A percentile compares a stretch with the other conserved stretches of the same genome.
Conservation (phyloP, 345 rosid species). For the Noccaea caerulescens region DNA sequence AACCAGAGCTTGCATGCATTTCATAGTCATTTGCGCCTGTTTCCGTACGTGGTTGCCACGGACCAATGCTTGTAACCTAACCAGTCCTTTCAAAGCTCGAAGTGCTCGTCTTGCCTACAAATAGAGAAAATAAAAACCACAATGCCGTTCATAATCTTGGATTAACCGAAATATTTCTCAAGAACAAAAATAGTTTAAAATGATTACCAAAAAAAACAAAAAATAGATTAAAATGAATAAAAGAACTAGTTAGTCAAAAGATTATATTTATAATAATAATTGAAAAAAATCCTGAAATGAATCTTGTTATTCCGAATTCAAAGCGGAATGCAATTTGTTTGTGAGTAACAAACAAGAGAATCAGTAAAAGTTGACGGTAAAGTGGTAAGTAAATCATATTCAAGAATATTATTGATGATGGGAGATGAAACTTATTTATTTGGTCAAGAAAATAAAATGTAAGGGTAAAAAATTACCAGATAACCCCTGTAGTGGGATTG, state of each 20-base stretch:
- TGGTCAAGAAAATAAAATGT: neutral
- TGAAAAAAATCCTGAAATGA: neutral
- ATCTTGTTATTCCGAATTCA: neutral
- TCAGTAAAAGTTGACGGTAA: neutral
- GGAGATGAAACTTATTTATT: neutral
- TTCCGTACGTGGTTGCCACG: conserved; percentile 94
- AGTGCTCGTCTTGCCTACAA: conserved; percentile 89
- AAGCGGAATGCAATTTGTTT: neutral
- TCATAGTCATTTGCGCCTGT: conserved; percentile 97
- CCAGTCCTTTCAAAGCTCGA: conserved; percentile 89
- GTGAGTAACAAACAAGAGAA: neutral
- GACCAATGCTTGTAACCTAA: conserved; percentile 91
- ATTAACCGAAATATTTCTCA: neutral
- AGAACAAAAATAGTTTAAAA: neutral
- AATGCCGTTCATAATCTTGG: neutral
- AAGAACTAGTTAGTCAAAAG: neutral
- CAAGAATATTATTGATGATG: too few relatives aligned
- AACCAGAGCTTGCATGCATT: conserved; percentile 95
- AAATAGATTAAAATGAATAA: too few relatives aligned
- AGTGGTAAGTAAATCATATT: neutral
- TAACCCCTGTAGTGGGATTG: conserved; percentile 90
- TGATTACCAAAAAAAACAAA: too few relatives aligned
- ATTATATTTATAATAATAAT: too few relatives aligned
- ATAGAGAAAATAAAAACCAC: neutral
- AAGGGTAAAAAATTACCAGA: conserved; percentile 51